A percentile compares a stretch with the other conserved stretches of the same genome.
phyloP scores from a whole-genome alignment of 192 early-diverging fungal genomes.

The Linnemannia exigua region DNA sequence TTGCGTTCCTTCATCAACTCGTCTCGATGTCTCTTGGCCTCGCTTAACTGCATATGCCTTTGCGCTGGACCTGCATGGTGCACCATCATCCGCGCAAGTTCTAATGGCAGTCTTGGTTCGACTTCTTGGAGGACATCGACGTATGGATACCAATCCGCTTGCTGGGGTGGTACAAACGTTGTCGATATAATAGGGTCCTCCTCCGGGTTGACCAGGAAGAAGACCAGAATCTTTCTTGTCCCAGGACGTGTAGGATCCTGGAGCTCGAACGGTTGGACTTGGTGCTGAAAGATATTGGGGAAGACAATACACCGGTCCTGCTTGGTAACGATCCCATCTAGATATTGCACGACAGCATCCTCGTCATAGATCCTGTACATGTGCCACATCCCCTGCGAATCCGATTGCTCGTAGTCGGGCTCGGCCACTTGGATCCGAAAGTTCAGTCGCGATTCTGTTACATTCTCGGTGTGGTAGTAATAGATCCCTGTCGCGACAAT shows the following conservation, averaged over 20 bases:
- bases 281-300: conserved; percentile 81
- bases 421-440: conserved; percentile 62
- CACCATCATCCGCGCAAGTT: conserved; percentile 9
- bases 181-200: conserved; percentile 65
- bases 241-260: conserved; percentile 63
- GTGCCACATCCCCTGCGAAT: conserved; percentile 20
- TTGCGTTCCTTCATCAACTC: conserved; percentile 31
- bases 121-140: not conserved
- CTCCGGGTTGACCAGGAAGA: conserved; percentile 79
- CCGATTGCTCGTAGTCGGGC: conserved; percentile 49
- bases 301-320: conserved; percentile 76
- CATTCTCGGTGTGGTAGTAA: conserved; percentile 79
- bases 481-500: conserved; percentile 81
- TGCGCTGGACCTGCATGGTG: conserved; percentile 1
- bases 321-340: conserved; percentile 60
- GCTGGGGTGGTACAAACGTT: conserved; percentile 73
- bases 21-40: conserved; percentile 17
- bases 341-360: conserved; percentile 47
- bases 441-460: conserved; percentile 67
- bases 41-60: not conserved
- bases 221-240: conserved; percentile 74
- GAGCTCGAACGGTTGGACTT: conserved; percentile 72
- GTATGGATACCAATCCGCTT: conserved; percentile 45
- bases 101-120: conserved; percentile 6
- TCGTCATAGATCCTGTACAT: conserved; percentile 60